Base-by-base conservation (phyloP, 192 early-diverging fungal species). In the Linnemannia schmuckeri region DNA sequence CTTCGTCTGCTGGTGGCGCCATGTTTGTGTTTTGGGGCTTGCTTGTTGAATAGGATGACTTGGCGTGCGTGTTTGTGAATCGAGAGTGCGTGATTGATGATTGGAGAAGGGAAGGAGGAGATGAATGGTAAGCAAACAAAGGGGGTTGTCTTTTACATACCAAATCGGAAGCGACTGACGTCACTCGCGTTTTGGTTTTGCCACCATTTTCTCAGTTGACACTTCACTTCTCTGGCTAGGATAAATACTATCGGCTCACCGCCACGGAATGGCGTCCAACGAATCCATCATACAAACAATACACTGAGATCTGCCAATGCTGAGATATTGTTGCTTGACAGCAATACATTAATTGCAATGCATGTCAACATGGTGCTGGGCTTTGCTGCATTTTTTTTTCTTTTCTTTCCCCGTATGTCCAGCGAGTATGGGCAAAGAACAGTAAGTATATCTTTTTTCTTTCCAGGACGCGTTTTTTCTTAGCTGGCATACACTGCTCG, bases 1-100 rank as follows among this genome's bases (percentile, higher is more conserved):
- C 13, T 61, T 81, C 79, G 40, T 71, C 38, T 42, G 18, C 35
- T 71, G 70, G 35, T 71, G 40, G 40, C 18, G 24, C 70, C 70
- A 71, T 41, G 40, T 20, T 42, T 71, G 70, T 41, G 44, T 71
- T 41, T 71, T 38, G 38, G 3, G 22, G 10, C 1, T 41, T 71
- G 37, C 3, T 35, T 41, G 38, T 20, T 38, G 70, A 17, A 9
- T 42, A 18, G 70, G 68, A 1, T 70, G 35, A 35, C 10, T 70
- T 30, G 12, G 61, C 7, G 61, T 66, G 61, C 24, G 61, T 27
- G n/a, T 30, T 52, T 61, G 24, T 61, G 55, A 61, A 17, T 33
- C 8, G 61, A 66, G 61, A 12, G 22, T 57, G 52, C 52, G 52
- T 55, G 22, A 24, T 61, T 46, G 44, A n/a, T 61, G 57, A n/a